Conservation (phyloP, 2,329 filamentous ascomycete genomes). For the Colletotrichum echinochloae region DNA sequence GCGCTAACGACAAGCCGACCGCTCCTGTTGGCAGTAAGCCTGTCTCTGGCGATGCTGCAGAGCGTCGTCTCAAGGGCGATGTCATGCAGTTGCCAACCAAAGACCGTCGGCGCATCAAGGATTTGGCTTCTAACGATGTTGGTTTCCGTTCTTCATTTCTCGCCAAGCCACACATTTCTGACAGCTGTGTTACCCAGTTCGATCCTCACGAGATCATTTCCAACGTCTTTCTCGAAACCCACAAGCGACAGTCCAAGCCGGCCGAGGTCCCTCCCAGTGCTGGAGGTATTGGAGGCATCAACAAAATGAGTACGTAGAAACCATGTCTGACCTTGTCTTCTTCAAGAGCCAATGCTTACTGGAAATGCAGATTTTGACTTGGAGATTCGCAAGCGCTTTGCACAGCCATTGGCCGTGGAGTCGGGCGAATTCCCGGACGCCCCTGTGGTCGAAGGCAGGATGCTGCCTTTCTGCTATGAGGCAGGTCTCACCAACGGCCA, state of each 20-base stretch:
- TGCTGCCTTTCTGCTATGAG: constrained; percentile 78
- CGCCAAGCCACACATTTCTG: constrained; percentile 38
- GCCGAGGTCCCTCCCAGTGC: constrained; percentile 76
- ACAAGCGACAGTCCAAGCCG: constrained; percentile 57
- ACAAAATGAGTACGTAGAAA: constrained; percentile 77
- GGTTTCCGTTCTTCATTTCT: constrained; percentile 45
- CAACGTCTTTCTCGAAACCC: constrained; percentile 64
- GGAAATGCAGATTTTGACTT: constrained; percentile 68
- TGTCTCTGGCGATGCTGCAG: constrained; percentile 73
- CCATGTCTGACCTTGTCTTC: background rate
- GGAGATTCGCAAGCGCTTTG: constrained; percentile 75
- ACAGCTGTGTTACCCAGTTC: constrained; percentile 53
- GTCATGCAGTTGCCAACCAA: constrained; percentile 77
- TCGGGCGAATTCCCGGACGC: constrained; percentile 77
- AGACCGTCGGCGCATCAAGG: constrained; percentile 75
- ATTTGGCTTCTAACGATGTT: constrained; percentile 72
- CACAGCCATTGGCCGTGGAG: constrained; percentile 73
- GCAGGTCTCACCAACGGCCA: constrained; percentile 71
- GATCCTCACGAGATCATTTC: constrained; percentile 67
- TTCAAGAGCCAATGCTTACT: background rate
- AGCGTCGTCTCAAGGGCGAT: constrained; percentile 74
- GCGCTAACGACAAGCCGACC: constrained; percentile 75
- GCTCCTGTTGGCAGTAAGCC: constrained; percentile 69
- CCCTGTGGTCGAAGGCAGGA: constrained; percentile 71
- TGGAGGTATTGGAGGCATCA: constrained; percentile 68